Conservation (phyloP, 768 basidiomycete species). For the Asterophora lycoperdoides region DNA sequence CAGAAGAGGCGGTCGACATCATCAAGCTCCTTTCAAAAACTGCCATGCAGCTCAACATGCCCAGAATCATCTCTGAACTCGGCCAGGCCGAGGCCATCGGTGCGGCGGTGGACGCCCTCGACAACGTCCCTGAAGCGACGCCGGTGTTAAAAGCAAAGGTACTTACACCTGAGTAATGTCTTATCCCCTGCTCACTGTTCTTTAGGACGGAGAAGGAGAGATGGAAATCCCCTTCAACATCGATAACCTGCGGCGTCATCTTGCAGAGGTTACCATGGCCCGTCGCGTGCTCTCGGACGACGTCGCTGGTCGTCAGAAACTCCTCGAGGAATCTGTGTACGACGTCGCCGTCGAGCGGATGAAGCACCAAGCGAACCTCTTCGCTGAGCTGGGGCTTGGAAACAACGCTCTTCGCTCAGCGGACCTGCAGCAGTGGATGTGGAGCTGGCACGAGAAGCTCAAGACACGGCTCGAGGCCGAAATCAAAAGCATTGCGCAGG, state of each 20-base stretch:
- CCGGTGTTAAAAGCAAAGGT: slow-evolving; percentile 51
- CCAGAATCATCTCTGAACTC: slow-evolving; percentile 50
- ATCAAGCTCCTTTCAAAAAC: slow-evolving; percentile 55
- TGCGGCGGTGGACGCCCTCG: slow-evolving; percentile 37
- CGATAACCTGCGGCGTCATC: slow-evolving; percentile 62
- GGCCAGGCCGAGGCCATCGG: slow-evolving; percentile 50
- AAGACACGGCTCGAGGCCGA: slow-evolving; percentile 45
- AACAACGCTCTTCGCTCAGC: slow-evolving; percentile 39
- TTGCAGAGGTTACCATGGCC: slow-evolving; percentile 58
- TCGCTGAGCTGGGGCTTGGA: slow-evolving; percentile 55
- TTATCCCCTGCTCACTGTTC: neutral
- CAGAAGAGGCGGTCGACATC: slow-evolving; percentile 51
- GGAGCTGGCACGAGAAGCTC: slow-evolving; percentile 76
- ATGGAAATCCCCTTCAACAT: slow-evolving; percentile 71
- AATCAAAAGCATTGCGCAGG: slow-evolving; percentile 39
- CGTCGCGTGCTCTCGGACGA: slow-evolving; percentile 64
- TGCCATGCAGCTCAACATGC: slow-evolving; percentile 52
- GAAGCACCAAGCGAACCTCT: slow-evolving; percentile 54
- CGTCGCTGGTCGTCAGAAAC: slow-evolving; percentile 67
- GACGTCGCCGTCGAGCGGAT: slow-evolving; percentile 75
- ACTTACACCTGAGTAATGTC: neutral
- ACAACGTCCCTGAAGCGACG: slow-evolving; percentile 52
- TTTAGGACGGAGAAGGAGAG: slow-evolving; percentile 18
- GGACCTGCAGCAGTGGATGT: slow-evolving; percentile 76
- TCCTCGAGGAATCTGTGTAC: slow-evolving; percentile 83